phyloP scores from a whole-genome alignment of 176 grass and related monocot genomes.

The sorghum (Sorghum bicolor) region DNA sequence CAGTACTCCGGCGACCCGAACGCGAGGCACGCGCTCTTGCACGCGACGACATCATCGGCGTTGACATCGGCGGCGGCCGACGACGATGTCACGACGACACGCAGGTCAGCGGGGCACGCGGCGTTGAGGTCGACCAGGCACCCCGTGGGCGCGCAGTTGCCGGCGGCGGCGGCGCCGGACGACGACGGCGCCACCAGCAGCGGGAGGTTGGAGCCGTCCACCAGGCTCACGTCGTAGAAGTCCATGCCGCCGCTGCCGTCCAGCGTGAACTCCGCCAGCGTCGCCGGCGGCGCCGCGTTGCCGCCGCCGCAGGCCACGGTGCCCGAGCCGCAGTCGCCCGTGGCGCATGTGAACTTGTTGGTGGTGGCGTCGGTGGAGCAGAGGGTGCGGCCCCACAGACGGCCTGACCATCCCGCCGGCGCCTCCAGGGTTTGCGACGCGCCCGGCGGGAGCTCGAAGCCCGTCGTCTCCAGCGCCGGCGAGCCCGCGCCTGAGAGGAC shows the following conservation, averaged over 20 bases:
- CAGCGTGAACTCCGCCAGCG: background rate
- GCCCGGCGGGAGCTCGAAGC: constrained; percentile 38
- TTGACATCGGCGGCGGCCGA: too few relatives aligned
- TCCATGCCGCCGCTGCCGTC: constrained; percentile 42
- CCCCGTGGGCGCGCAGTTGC: background rate
- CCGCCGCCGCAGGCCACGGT: background rate
- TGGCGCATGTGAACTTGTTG: constrained; percentile 18
- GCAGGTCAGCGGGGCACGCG: background rate
- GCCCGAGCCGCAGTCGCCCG: background rate
- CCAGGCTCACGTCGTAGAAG: constrained; percentile 95
- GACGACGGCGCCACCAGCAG: background rate
- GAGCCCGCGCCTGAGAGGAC: constrained; percentile 12
- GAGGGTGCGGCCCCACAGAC: constrained; percentile 59
- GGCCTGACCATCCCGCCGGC: constrained; percentile 54
- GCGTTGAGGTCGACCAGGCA: background rate
- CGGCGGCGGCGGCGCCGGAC: background rate
- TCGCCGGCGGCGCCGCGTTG: background rate
- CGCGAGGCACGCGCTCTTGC: background rate
- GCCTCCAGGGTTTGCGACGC: constrained; percentile 19
- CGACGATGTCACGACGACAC: background rate
- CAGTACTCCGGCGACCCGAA: constrained; percentile 32
- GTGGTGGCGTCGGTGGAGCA: constrained; percentile 31
- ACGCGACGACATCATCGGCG: background rate
- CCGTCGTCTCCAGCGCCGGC: constrained; percentile 31
- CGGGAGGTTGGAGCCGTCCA: constrained; percentile 84